A percentile compares a stretch with the other conserved stretches of the same genome.
Evolutionary conservation across 2,329 filamentous ascomycete genomes (phyloP).

Genomic region (Thelonectria discophora): DNA sequence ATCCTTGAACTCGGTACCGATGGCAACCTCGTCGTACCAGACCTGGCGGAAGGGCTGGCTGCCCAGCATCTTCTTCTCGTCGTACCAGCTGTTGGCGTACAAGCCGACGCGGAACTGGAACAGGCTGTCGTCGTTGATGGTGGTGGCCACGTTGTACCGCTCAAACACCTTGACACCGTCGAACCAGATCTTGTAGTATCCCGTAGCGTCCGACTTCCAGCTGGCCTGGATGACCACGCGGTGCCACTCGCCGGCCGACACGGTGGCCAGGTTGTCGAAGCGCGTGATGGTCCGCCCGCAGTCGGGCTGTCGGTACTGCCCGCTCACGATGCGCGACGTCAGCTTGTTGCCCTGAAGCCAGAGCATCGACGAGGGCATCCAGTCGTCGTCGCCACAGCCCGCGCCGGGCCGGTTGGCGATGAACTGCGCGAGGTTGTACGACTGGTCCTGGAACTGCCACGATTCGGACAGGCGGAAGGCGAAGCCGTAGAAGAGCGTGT

Average conservation of each 20-base stretch:
- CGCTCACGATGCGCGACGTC: conserved; percentile 48
- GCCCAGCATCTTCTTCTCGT: conserved; percentile 51
- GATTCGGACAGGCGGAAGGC: conserved; percentile 56
- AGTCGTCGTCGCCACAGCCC: conserved; percentile 54
- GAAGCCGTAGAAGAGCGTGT: conserved; percentile 60
- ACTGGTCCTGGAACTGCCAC: conserved; percentile 57
- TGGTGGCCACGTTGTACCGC: conserved; percentile 52
- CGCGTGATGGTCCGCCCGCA: conserved; percentile 36
- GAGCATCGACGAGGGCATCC: conserved; percentile 59
- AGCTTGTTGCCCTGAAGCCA: conserved; percentile 56
- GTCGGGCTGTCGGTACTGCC: conserved; percentile 39
- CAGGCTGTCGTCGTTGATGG: conserved; percentile 51
- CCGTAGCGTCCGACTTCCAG: conserved; percentile 55
- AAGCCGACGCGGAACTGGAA: conserved; percentile 59
- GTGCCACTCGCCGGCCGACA: conserved; percentile 57
- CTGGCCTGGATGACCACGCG: conserved; percentile 55
- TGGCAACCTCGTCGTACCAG: conserved; percentile 60
- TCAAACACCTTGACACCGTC: conserved; percentile 57
- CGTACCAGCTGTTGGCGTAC: conserved; percentile 61
- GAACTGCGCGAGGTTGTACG: conserved; percentile 61
- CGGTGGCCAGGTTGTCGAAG: conserved; percentile 46
- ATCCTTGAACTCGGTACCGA: conserved; percentile 49
- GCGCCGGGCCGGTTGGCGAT: conserved; percentile 58
- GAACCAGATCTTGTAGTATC: conserved; percentile 57
- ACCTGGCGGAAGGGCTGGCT: conserved; percentile 54